A percentile compares a stretch with the other conserved stretches of the same genome.
These are phyloP conservation scores for Macadamia tetraphylla DNA, from an alignment of 164 flowering plant species.

Conservation along the genomic window DNA sequence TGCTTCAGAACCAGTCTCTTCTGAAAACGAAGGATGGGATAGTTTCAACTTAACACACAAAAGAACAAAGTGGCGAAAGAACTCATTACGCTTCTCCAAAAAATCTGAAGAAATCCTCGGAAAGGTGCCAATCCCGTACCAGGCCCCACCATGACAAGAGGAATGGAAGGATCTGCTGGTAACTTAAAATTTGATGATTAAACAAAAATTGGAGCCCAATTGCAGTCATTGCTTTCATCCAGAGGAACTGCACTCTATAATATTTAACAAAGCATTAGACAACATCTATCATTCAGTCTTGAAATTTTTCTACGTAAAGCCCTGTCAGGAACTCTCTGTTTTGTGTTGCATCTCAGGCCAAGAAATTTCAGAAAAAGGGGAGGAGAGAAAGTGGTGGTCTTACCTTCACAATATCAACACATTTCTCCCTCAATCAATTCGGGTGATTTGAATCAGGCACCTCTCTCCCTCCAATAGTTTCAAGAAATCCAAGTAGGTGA, in stretches of 20 bases:
- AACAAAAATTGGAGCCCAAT: conserved; percentile 62
- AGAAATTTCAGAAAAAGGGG: no score
- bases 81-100: background rate
- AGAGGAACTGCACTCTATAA: conserved; percentile 62
- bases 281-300: background rate
- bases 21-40: conserved; percentile 29
- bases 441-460: no score
- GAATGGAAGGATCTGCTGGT: conserved; percentile 50
- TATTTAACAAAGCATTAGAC: conserved; percentile 11
- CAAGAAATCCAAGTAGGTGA: no score
- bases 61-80: background rate
- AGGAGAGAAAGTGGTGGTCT: no score
- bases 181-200: conserved; percentile 60
- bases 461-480: no score
- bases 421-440: no score
- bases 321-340: no score
- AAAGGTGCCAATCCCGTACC: conserved; percentile 79
- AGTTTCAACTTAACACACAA: background rate
- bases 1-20: conserved; percentile 71
- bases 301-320: no score
- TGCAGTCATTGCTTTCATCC: conserved; percentile 44
- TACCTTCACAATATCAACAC: no score
- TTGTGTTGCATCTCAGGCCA: no score
- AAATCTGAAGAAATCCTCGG: conserved; percentile 60
- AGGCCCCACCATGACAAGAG: conserved; percentile 78